Percentiles rank a stretch among this genome's conserved stretches.
phyloP scores from a whole-genome alignment of 345 rosid genomes.

The Syzygium aqueum region DNA sequence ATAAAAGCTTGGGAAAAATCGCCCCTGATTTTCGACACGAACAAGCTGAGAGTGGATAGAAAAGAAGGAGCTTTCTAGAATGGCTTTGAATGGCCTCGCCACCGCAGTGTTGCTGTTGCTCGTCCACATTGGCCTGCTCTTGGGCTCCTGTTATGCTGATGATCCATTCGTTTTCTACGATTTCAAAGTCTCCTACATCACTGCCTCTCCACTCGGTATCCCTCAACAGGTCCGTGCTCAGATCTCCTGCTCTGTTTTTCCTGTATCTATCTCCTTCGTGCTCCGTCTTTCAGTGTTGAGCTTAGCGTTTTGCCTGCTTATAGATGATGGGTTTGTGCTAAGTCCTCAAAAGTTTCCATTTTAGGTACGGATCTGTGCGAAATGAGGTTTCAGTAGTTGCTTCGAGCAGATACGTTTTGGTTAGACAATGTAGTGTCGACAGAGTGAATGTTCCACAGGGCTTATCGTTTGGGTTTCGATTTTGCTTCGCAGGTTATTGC shows the following conservation, averaged over 20 bases:
- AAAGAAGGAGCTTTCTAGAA: slow-evolving; percentile 3
- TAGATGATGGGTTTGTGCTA: background rate
- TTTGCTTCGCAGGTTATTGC: slow-evolving; percentile 75
- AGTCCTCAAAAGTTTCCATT: slow-evolving; percentile 22
- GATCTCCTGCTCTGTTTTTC: slow-evolving; percentile 9
- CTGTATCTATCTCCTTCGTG: background rate
- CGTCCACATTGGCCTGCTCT: slow-evolving; percentile 41
- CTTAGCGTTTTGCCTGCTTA: slow-evolving; percentile 1
- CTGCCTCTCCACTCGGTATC: slow-evolving; percentile 95
- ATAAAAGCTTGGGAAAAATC: background rate
- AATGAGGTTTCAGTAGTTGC: background rate
- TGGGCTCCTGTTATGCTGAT: slow-evolving; percentile 44
- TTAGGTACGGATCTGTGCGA: background rate
- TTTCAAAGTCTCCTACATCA: slow-evolving; percentile 83
- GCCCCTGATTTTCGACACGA: background rate
- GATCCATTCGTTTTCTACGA: slow-evolving; percentile 62
- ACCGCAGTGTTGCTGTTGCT: slow-evolving; percentile 21
- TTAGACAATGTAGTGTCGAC: background rate
- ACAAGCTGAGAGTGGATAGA: background rate
- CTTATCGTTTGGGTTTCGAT: background rate
- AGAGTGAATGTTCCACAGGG: background rate
- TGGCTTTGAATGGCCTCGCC: slow-evolving; percentile 41
- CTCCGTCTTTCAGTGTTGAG: slow-evolving; percentile 2
- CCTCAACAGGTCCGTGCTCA: slow-evolving; percentile 66
- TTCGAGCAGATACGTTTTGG: background rate